phyloP scores from a whole-genome alignment of 2,329 filamentous ascomycete species.

The Fusarium sacchari region DNA sequence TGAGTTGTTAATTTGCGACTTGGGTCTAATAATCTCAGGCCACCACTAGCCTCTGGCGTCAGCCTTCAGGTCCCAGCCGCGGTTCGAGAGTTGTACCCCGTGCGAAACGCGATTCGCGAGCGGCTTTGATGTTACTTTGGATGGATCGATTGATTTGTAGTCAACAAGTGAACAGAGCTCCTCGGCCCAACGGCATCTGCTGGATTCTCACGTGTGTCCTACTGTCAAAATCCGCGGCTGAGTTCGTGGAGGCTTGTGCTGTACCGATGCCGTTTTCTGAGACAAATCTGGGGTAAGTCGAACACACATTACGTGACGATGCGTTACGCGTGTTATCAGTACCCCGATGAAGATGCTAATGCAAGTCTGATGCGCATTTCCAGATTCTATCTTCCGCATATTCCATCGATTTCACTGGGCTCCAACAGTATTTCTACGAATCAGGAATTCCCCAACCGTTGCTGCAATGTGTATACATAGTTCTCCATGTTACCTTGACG shows the following conservation, averaged over 20 bases:
- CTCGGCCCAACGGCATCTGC: conserved; percentile 26
- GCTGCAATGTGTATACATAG: background rate
- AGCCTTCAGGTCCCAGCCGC: conserved; percentile 5
- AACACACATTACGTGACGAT: background rate
- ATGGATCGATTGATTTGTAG: background rate
- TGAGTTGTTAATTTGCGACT: conserved; percentile 20
- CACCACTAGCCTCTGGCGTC: conserved; percentile 27
- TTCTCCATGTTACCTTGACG: background rate
- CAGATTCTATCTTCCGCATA: background rate
- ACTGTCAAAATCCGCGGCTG: background rate
- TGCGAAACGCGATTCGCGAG: conserved; percentile 6
- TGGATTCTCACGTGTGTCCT: conserved; percentile 2
- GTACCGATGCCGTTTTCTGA: conserved; percentile 18
- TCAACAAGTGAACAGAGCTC: background rate
- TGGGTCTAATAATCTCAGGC: conserved; percentile 9
- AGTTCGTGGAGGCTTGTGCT: background rate
- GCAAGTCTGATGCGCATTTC: conserved; percentile 26
- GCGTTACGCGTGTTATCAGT: background rate
- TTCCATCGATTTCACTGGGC: background rate
- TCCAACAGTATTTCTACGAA: background rate
- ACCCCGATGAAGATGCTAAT: background rate
- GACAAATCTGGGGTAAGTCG: conserved; percentile 28
- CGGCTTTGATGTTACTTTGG: background rate
- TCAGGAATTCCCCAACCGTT: background rate
- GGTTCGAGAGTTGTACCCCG: conserved; percentile 4